Evolutionary conservation across 371 early-diverging fungal genomes (phyloP).

Genomic region (Rhizopus arrhizus): DNA sequence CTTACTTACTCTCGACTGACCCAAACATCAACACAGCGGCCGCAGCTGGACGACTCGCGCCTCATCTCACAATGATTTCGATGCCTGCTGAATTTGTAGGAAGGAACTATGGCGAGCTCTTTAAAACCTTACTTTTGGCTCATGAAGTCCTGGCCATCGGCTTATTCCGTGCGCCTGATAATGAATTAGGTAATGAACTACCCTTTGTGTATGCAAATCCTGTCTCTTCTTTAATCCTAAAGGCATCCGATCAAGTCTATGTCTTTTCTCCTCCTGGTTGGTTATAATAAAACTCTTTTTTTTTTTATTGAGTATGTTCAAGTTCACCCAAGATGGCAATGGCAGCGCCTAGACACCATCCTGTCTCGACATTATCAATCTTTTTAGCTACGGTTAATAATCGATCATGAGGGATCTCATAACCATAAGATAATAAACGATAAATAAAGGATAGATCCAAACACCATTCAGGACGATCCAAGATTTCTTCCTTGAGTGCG

Average conservation of each 20-base stretch:
- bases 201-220: conserved; percentile 59
- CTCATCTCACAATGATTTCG: conserved; percentile 37
- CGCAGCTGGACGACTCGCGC: conserved; percentile 29
- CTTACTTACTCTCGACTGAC: conserved; percentile 13
- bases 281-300: conserved; percentile 7
- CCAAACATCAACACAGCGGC: conserved; percentile 18
- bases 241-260: conserved; percentile 30
- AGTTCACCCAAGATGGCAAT: conserved; percentile 73
- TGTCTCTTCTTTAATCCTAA: conserved; percentile 37
- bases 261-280: conserved; percentile 25
- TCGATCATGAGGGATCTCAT: conserved; percentile 77
- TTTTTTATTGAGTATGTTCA: conserved; percentile 15
- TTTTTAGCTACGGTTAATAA: conserved; percentile 85
- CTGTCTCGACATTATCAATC: conserved; percentile 91
- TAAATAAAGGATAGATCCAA: conserved; percentile 89
- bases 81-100: conserved; percentile 41
- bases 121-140: conserved; percentile 35
- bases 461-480: conserved; percentile 79
- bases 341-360: conserved; percentile 96
- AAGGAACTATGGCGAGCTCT: conserved; percentile 35
- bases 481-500: conserved; percentile 52
- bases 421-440: conserved; percentile 80
- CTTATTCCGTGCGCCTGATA: conserved; percentile 44
- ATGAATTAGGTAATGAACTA: conserved; percentile 39
- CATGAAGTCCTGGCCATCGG: conserved; percentile 48